These are phyloP conservation scores for Phenoliferia sp. DNA, from an alignment of 1,284 basidiomycete genomes.

Conservation along the genomic window DNA sequence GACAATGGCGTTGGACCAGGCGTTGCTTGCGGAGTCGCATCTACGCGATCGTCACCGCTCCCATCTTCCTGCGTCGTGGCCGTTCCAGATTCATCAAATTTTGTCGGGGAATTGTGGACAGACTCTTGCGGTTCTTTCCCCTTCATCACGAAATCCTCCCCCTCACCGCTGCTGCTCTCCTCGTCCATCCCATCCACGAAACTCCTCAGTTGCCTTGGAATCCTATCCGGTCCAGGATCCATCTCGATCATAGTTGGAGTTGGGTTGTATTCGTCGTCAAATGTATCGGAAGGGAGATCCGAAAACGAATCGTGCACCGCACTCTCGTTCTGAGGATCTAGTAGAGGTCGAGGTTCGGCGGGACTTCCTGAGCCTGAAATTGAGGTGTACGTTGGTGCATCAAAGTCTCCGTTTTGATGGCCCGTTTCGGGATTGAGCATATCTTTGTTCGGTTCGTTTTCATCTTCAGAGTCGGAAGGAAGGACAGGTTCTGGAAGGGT, in stretches of 20 bases:
- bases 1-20: no score
- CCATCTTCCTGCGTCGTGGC: no score
- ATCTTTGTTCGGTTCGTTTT: neutral
- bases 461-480: neutral
- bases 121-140: no score
- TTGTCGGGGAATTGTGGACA: no score
- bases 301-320: neutral
- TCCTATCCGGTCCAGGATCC: constrained; percentile 5
- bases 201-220: constrained; percentile 1
- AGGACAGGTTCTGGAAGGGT: neutral
- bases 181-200: neutral
- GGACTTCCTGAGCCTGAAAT: no score
- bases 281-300: constrained; percentile 11
- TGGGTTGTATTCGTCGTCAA: constrained; percentile 25
- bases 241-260: constrained; percentile 23
- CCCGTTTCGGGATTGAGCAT: constrained; percentile 7
- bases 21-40: no score
- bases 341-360: neutral
- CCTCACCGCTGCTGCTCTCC: neutral
- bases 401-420: no score
- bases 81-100: no score
- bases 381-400: no score
- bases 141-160: no score
- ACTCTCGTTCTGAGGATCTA: no score
- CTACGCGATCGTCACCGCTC: no score